Evolutionary conservation across 1,284 basidiomycete species (phyloP).

Genomic region (Marasmius tenuissimus): DNA sequence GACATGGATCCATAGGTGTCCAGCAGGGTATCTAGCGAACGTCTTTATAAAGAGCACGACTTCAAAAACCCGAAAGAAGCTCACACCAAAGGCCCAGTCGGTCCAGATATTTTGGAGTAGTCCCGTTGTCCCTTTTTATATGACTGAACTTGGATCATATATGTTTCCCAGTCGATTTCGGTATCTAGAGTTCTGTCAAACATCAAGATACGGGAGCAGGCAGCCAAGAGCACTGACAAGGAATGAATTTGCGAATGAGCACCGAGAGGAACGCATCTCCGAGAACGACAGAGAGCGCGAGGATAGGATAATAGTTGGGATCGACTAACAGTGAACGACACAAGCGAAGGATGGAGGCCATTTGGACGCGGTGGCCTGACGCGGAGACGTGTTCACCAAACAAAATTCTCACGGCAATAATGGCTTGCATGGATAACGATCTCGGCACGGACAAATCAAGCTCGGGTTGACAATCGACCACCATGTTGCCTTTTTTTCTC

Average conservation of each 20-base stretch:
- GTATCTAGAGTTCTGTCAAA: constrained; percentile 65
- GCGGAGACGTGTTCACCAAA: too few relatives aligned
- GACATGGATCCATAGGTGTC: constrained; percentile 86
- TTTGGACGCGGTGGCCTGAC: too few relatives aligned
- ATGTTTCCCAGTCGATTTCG: constrained; percentile 98
- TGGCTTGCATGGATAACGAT: too few relatives aligned
- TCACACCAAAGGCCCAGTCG: constrained; percentile 93
- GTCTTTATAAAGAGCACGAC: background rate
- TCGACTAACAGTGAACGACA: too few relatives aligned
- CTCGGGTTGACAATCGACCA: too few relatives aligned
- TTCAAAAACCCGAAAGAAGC: constrained; percentile 26
- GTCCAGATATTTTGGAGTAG: constrained; percentile 85
- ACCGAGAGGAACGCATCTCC: constrained; percentile 77
- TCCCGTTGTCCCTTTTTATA: constrained; percentile 84
- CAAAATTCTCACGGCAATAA: too few relatives aligned
- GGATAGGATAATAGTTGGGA: constrained; percentile 61
- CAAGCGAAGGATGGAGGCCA: too few relatives aligned
- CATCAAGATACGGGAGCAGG: constrained; percentile 3
- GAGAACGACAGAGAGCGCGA: constrained; percentile 63
- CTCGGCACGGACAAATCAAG: too few relatives aligned
- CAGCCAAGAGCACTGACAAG: constrained; percentile 58
- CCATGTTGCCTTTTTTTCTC: too few relatives aligned
- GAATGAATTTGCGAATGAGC: constrained; percentile 76
- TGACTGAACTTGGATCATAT: constrained; percentile 83
- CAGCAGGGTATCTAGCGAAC: constrained; percentile 83